These are phyloP conservation scores for Fusarium sp. DNA, from an alignment of 2,329 filamentous ascomycete genomes.

Conservation along the genomic window DNA sequence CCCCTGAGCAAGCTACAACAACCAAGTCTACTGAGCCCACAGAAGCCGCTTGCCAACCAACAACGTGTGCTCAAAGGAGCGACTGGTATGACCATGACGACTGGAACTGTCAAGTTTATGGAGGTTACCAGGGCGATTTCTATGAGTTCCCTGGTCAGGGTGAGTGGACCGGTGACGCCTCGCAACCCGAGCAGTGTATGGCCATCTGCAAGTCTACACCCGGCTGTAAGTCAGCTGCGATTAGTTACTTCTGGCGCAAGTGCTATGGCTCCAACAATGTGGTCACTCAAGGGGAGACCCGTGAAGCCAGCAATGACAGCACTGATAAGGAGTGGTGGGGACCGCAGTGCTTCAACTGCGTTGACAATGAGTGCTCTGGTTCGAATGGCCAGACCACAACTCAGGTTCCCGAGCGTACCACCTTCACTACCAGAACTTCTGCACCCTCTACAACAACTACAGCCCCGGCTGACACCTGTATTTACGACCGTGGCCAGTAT, in stretches of 20 bases:
- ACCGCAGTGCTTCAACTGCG: background rate
- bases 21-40: background rate
- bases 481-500: slow-evolving; percentile 8
- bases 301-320: background rate
- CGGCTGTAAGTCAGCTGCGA: background rate
- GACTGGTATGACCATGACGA: background rate
- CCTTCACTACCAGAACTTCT: background rate
- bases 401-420: background rate
- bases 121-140: background rate
- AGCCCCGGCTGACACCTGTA: background rate
- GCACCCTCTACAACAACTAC: background rate
- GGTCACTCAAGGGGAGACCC: background rate
- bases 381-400: background rate
- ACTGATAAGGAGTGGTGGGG: background rate
- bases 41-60: background rate
- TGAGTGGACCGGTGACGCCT: background rate
- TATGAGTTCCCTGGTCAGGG: background rate
- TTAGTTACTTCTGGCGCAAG: background rate
- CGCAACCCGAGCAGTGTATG: background rate
- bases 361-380: background rate
- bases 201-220: background rate
- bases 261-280: slow-evolving; percentile 2
- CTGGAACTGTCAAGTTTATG: background rate
- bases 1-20: background rate
- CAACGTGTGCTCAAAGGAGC: background rate